Base-by-base conservation (phyloP, 176 grass and related monocot species). In the Avena sativa region DNA sequence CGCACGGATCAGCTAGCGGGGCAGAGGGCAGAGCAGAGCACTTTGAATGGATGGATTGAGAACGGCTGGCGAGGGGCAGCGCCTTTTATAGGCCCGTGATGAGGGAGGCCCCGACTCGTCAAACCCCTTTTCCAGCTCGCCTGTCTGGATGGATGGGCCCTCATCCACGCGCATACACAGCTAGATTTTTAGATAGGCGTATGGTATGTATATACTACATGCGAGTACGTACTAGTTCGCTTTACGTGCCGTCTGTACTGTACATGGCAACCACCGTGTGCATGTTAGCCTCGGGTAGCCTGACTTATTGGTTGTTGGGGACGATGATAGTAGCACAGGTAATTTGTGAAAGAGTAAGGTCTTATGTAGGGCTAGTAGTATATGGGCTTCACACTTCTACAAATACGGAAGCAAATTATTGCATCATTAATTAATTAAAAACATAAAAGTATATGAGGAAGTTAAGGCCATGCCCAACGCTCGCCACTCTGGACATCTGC, bases 71-170 rank as follows among this genome's bases (percentile, higher is more conserved):
- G 20, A 16, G 59, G 13, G n/a, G 26, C 58, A 28, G 28, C 11
- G 67, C 51, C 0, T 77, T 88, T 91, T 91, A 88, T 91, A 91
- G 81, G 38, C 62, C 23, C 50, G 83, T 85, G 69, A 62, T 40
- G 38, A 40, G n/a, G 23, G 40, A 43, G n/a, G 23, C 46, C 4
- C 44, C 56, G 9, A 5, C 6, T 30, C 17, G 50, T 25, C 60
- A n/a, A 79, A 53, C 34, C 11, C 47, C 9, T 89, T 82, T 84
- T 8, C 62, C 74, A 2, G 60, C 87, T 69, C 62, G 19, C 51
- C 73, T 36, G 73, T 78, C 73, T 8, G 32, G 66, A 43, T 2
- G 70, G 70, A 40, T 4, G 70, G 70, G 38, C 44, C 76, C 46
- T 50, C 58, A 74, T 43, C 40, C 1, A 43, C 71, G 36, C 48